Conservation (phyloP, 306 rosid genomes). For the Benincasa hispida region DNA sequence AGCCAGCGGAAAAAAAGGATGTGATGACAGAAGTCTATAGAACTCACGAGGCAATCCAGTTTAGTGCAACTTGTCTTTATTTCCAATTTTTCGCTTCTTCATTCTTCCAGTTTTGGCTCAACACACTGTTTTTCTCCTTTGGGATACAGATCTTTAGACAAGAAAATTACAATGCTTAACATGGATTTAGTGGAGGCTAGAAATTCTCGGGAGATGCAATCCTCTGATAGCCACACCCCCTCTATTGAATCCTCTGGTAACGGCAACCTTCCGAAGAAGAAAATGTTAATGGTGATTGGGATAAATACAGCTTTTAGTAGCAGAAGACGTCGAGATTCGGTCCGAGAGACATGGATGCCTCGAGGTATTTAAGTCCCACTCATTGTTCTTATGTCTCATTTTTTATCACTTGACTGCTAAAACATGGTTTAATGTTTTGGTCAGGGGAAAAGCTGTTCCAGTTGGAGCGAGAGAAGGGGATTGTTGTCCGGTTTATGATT, state of each 20-base stretch:
- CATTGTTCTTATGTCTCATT: not conserved
- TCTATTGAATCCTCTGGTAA: constrained; percentile 5
- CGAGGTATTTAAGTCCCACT: constrained; percentile 33
- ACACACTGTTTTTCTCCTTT: not conserved
- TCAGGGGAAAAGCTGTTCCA: constrained; percentile 78
- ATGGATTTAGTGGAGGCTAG: constrained; percentile 75
- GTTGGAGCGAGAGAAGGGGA: constrained; percentile 91
- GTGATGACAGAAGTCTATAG: constrained; percentile 49
- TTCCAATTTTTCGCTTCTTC: constrained; percentile 1
- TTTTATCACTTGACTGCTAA: constrained; percentile 11
- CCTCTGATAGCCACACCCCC: constrained; percentile 25
- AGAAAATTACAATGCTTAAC: constrained; percentile 71
- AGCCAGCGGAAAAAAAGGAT: constrained; percentile 38
- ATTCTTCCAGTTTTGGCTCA: not conserved
- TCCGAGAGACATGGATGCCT: constrained; percentile 99
- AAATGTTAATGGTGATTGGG: constrained; percentile 77
- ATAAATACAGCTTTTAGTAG: constrained; percentile 98
- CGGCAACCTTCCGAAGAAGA: constrained; percentile 37
- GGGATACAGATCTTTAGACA: constrained; percentile 59
- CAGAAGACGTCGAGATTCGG: constrained; percentile 92
- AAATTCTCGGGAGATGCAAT: constrained; percentile 38
- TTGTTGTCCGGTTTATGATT: constrained; percentile 87
- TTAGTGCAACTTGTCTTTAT: constrained; percentile 27
- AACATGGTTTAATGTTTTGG: not conserved
- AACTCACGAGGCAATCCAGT: constrained; percentile 87